Conservation (phyloP, 2,329 filamentous ascomycete species). For the Diaporthe eres region DNA sequence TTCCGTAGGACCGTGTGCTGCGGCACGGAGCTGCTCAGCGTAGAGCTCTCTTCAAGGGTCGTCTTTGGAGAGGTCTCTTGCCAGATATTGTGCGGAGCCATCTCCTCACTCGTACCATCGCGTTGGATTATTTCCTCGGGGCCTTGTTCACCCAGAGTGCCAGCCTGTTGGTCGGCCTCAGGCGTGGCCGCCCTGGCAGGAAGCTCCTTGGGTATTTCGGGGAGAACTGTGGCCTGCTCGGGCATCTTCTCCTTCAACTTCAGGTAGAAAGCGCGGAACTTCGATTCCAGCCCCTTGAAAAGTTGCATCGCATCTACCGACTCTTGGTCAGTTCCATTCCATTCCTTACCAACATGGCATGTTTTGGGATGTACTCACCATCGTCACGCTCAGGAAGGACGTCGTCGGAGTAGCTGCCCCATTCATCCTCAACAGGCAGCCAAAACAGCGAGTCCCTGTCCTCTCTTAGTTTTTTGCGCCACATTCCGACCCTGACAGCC, state of each 20-base stretch:
- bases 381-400: neutral
- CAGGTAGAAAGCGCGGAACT: neutral
- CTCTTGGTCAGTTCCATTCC: neutral
- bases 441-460: neutral
- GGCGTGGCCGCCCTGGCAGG: neutral
- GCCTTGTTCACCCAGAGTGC: neutral
- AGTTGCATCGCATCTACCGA: neutral
- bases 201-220: neutral
- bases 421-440: neutral
- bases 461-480: neutral
- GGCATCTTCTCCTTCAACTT: neutral
- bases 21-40: neutral
- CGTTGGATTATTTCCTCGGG: neutral
- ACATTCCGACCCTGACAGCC: neutral
- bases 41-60: neutral
- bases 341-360: neutral
- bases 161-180: neutral
- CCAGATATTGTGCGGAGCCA: neutral
- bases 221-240: slow-evolving; percentile 4
- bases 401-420: neutral
- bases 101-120: neutral
- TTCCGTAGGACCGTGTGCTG: neutral
- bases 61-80: neutral
- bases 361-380: neutral
- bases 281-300: neutral